A percentile compares a stretch with the other conserved stretches of the same genome.
phyloP scores from a whole-genome alignment of 345 rosid species.

The Theobroma cacao region DNA sequence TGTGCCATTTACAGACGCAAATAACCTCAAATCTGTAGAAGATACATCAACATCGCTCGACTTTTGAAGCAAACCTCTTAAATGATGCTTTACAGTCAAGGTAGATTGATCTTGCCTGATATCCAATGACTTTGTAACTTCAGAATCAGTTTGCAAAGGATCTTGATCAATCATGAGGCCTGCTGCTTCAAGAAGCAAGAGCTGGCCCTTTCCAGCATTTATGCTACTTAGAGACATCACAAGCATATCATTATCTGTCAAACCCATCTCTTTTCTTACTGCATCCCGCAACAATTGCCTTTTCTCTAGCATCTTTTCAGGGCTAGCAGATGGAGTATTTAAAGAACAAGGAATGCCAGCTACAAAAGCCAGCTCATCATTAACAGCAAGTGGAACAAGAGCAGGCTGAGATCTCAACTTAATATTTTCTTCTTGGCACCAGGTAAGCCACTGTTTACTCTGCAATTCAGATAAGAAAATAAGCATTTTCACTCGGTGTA shows the following conservation, averaged over 20 bases:
- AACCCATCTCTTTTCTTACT: constrained; percentile 75
- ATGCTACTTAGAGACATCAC: constrained; percentile 91
- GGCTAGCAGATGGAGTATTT: constrained; percentile 58
- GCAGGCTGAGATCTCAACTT: constrained; percentile 83
- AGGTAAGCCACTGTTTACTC: constrained; percentile 80
- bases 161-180: constrained; percentile 41
- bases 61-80: constrained; percentile 60
- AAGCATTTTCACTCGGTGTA: constrained; percentile 77
- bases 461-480: constrained; percentile 82
- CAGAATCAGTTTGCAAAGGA: constrained; percentile 28
- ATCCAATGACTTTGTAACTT: constrained; percentile 35
- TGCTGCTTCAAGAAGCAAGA: constrained; percentile 76
- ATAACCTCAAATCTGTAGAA: constrained; percentile 16
- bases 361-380: constrained; percentile 89
- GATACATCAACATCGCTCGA: constrained; percentile 16
- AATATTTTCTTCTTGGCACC: constrained; percentile 82
- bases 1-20: constrained; percentile 2
- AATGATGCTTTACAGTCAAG: constrained; percentile 52
- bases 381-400: constrained; percentile 80
- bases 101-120: constrained; percentile 25
- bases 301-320: constrained; percentile 63
- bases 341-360: constrained; percentile 80
- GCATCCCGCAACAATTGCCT: constrained; percentile 56
- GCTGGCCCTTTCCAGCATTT: constrained; percentile 91
- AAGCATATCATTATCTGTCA: constrained; percentile 75